Evolutionary conservation across 345 rosid genomes (phyloP).

Genomic region (Acer saccharum): DNA sequence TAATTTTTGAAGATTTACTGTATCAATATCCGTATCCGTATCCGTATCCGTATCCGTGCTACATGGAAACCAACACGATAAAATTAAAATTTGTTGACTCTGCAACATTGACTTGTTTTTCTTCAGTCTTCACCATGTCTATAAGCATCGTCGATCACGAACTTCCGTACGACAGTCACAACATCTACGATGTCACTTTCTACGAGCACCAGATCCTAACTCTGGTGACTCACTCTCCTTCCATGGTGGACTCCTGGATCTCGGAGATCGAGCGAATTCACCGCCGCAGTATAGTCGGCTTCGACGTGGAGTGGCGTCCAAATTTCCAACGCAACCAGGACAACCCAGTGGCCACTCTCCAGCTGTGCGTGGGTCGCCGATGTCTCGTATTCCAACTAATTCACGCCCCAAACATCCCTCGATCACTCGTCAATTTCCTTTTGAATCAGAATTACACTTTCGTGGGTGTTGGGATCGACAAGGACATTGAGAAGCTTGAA

Average conservation of each 20-base stretch:
- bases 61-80: no score
- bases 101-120: no score
- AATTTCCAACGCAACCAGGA: slow-evolving; percentile 26
- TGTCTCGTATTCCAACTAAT: slow-evolving; percentile 52
- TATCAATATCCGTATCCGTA: no score
- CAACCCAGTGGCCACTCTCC: slow-evolving; percentile 47
- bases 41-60: no score
- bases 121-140: slow-evolving; percentile 19
- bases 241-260: slow-evolving; percentile 42
- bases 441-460: slow-evolving; percentile 21
- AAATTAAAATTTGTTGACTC: no score
- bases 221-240: slow-evolving; percentile 33
- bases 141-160: slow-evolving; percentile 30
- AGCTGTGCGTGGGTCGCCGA: slow-evolving; percentile 38
- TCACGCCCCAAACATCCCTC: slow-evolving; percentile 37
- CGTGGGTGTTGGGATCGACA: slow-evolving; percentile 44
- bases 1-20: no score
- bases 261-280: slow-evolving; percentile 11
- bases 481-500: slow-evolving; percentile 41
- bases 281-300: slow-evolving; percentile 39
- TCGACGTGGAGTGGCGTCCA: slow-evolving; percentile 65
- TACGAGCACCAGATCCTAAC: slow-evolving; percentile 39
- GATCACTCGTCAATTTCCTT: slow-evolving; percentile 38
- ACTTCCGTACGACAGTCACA: slow-evolving; percentile 39
- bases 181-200: slow-evolving; percentile 44